A percentile compares a stretch with the other conserved stretches of the same genome.
Evolutionary conservation across 2,329 filamentous ascomycete genomes (phyloP).

Genomic region (Xylariaceae sp.): DNA sequence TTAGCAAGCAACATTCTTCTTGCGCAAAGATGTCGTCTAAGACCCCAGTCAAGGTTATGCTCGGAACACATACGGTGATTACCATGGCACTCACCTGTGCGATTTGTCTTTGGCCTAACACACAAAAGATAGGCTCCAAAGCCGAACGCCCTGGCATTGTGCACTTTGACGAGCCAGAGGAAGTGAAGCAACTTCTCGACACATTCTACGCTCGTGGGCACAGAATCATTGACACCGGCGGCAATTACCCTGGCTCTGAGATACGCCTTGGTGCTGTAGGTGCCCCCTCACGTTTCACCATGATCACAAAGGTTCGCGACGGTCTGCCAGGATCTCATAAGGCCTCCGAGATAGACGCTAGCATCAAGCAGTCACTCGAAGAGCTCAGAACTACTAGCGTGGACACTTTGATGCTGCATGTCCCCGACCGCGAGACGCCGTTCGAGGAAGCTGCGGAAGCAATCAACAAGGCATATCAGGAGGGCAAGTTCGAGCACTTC

Average conservation of each 20-base stretch:
- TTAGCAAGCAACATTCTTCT: neutral
- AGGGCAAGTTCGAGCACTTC: slow-evolving; percentile 32
- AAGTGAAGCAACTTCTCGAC: slow-evolving; percentile 14
- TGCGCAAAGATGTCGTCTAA: slow-evolving; percentile 1
- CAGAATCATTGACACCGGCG: slow-evolving; percentile 39
- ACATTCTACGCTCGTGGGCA: slow-evolving; percentile 12
- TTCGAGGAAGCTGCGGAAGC: slow-evolving; percentile 39
- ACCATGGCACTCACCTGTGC: neutral
- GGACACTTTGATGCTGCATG: slow-evolving; percentile 31
- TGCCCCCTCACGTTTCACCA: slow-evolving; percentile 28
- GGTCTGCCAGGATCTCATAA: slow-evolving; percentile 24
- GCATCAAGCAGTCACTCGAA: slow-evolving; percentile 32
- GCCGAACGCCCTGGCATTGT: slow-evolving; percentile 6
- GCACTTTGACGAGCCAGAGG: slow-evolving; percentile 14
- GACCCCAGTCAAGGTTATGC: slow-evolving; percentile 5
- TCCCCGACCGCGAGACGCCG: slow-evolving; percentile 40
- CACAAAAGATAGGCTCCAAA: slow-evolving; percentile 12
- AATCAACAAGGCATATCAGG: slow-evolving; percentile 37
- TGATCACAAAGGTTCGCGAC: slow-evolving; percentile 36
- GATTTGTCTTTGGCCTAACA: neutral
- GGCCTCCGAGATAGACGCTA: slow-evolving; percentile 24
- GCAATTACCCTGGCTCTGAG: slow-evolving; percentile 33
- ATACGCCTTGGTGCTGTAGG: slow-evolving; percentile 26
- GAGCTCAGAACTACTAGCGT: slow-evolving; percentile 21
- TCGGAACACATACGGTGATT: slow-evolving; percentile 8